Evolutionary conservation across 1,139 yeast genomes (phyloP), one percentile per base, ranked within the genome.

Genomic region (Wickerhamiella infanticola): DNA sequence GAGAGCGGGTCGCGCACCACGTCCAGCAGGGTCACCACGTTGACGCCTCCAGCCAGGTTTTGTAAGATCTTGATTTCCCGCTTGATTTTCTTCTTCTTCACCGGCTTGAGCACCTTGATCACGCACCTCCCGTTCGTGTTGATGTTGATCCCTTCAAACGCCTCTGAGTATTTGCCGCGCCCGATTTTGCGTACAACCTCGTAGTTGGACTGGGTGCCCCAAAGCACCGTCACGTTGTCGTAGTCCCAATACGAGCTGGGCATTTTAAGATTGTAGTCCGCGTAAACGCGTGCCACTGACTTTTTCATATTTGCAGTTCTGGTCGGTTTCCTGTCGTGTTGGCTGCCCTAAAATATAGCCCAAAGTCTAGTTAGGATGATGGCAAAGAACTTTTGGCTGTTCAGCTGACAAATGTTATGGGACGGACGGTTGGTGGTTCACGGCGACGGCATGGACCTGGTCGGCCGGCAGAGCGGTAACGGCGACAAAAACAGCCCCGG

Each of bases 161-260:
- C 99, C 65, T 93, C 99, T 6, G 95, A 83, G 65, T 93, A 93
- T 67, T 90, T 90, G 45, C 99, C 98, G 50, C 98, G 76, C 29
- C 99, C 99, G 44, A 93, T 84, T 63, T 90, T 90, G 53, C 81
- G 74, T 47, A 86, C 77, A 52, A 93, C 85, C 65, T 93, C 99
- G 65, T 90, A 90, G 66, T 81, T 79, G 50, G 74, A 68, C 53
- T 82, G 81, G 49, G 72, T 67, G 6, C 93, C 79, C 79, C 79
- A 75, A 50, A 65, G 63, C 40, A 75, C 67, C 31, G 67, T 63
- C 47, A 70, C 70, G 50, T 70, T 70, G 52, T 74, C 70, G 61
- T 90, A 90, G 66, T 90, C 97, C 95, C 97, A 90, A 67, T 90
- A 90, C 53, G 82, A 83, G 50, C 74, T 70, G 45, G 95, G 94